These are phyloP conservation scores for Pseudocercospora fijiensis DNA, from an alignment of 2,329 filamentous ascomycete genomes.

Conservation along the genomic window DNA sequence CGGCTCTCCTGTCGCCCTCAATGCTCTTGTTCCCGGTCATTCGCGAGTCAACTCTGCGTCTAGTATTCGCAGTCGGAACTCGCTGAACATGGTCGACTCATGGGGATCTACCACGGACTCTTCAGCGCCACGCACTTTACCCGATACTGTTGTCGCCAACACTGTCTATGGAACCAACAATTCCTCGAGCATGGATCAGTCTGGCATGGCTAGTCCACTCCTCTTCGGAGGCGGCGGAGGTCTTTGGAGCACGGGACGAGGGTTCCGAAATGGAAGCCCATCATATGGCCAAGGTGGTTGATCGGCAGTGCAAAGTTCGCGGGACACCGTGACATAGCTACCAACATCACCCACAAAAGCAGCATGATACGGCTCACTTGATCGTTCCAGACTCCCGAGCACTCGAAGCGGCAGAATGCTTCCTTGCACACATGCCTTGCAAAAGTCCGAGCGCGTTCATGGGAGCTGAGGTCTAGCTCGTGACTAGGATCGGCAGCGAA, in stretches of 20 bases:
- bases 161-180: conserved; percentile 17
- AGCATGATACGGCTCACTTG: neutral
- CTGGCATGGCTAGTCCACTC: conserved; percentile 43
- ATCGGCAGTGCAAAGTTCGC: conserved; percentile 6
- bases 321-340: neutral
- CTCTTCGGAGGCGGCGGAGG: conserved; percentile 43
- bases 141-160: conserved; percentile 13
- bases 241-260: conserved; percentile 39
- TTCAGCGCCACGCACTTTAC: conserved; percentile 24
- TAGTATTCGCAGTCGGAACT: conserved; percentile 42
- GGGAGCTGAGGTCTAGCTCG: neutral
- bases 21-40: conserved; percentile 34
- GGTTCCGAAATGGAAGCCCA: conserved; percentile 22
- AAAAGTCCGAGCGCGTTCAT: neutral
- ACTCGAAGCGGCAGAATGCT: neutral
- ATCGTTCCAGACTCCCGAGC: neutral
- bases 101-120: conserved; percentile 25
- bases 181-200: conserved; percentile 29
- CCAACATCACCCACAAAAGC: neutral
- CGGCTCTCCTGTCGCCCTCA: conserved; percentile 25
- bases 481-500: neutral
- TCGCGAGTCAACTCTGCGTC: conserved; percentile 46
- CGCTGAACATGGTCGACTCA: conserved; percentile 30
- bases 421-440: neutral
- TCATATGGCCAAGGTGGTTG: conserved; percentile 29